Evolutionary conservation across 129 eudicot genomes (phyloP).

Genomic region (Pseudognaphalium luteoalbum): DNA sequence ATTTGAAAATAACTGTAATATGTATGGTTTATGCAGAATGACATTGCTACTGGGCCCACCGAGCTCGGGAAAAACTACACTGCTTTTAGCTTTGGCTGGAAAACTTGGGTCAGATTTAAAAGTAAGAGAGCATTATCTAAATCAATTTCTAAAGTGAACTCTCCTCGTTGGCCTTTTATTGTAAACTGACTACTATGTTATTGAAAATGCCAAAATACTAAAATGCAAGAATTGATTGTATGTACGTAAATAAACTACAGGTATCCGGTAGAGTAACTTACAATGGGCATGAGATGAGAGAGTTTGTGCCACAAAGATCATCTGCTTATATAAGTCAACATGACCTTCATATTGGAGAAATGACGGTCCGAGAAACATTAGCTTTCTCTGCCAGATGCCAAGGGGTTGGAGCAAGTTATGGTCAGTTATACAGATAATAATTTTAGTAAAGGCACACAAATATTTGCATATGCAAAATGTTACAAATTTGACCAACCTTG

Average conservation of each 20-base stretch:
- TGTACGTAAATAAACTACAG: slow-evolving; percentile 24
- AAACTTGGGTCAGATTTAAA: slow-evolving; percentile 62
- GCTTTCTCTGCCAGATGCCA: slow-evolving; percentile 75
- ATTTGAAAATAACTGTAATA: neutral
- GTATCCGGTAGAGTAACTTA: slow-evolving; percentile 62
- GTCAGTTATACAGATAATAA: no score
- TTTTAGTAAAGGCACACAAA: no score
- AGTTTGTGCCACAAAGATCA: slow-evolving; percentile 69
- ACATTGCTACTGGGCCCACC: slow-evolving; percentile 87
- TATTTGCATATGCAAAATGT: no score
- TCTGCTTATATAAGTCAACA: slow-evolving; percentile 74
- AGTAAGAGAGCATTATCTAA: slow-evolving; percentile 39
- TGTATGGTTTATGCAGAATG: slow-evolving; percentile 51
- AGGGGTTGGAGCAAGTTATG: slow-evolving; percentile 79
- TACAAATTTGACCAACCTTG: slow-evolving; percentile 19
- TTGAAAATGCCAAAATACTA: neutral
- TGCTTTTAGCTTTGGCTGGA: slow-evolving; percentile 76
- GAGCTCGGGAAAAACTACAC: slow-evolving; percentile 81
- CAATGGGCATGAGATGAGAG: slow-evolving; percentile 63
- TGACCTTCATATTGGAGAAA: slow-evolving; percentile 72
- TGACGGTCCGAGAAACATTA: slow-evolving; percentile 75
- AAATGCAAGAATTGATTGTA: neutral
- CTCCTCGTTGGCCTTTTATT: neutral
- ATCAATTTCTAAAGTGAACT: slow-evolving; percentile 5
- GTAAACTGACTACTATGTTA: neutral